Evolutionary conservation across 345 rosid genomes (phyloP).

Genomic region (Sapria himalayana): DNA sequence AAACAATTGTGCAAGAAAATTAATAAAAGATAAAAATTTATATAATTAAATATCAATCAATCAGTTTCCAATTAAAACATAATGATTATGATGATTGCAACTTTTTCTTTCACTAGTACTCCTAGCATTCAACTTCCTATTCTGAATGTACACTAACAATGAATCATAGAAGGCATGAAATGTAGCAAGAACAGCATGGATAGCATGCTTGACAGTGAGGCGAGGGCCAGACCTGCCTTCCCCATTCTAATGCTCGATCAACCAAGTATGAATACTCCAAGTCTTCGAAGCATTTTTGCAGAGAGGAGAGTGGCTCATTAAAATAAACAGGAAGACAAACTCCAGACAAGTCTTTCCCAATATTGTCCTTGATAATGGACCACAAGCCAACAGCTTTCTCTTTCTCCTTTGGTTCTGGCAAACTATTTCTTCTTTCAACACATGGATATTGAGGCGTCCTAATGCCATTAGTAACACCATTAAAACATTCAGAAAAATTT

Average conservation of each 20-base stretch:
- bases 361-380: conserved; percentile 96
- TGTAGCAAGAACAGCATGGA: conserved; percentile 13
- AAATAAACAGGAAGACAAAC: conserved; percentile 97
- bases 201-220: too few species aligned
- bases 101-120: too few species aligned
- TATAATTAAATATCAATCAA: too few species aligned
- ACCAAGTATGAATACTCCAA: conserved; percentile 84
- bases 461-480: conserved; percentile 24
- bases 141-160: too few species aligned
- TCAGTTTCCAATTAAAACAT: too few species aligned
- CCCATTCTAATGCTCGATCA: conserved; percentile 83
- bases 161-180: too few species aligned
- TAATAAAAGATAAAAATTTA: too few species aligned
- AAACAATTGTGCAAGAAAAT: too few species aligned
- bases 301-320: conserved; percentile 88
- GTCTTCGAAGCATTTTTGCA: conserved; percentile 98
- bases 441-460: conserved; percentile 43
- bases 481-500: conserved; percentile 34
- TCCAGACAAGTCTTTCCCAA: conserved; percentile 95
- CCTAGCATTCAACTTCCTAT: too few species aligned
- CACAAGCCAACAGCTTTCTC: conserved; percentile 91
- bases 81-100: too few species aligned
- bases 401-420: conserved; percentile 95
- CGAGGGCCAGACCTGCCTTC: conserved; percentile 68
- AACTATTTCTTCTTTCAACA: conserved; percentile 69